Base-by-base conservation (phyloP, 2,329 filamentous ascomycete species). In the Penicillium sp. region DNA sequence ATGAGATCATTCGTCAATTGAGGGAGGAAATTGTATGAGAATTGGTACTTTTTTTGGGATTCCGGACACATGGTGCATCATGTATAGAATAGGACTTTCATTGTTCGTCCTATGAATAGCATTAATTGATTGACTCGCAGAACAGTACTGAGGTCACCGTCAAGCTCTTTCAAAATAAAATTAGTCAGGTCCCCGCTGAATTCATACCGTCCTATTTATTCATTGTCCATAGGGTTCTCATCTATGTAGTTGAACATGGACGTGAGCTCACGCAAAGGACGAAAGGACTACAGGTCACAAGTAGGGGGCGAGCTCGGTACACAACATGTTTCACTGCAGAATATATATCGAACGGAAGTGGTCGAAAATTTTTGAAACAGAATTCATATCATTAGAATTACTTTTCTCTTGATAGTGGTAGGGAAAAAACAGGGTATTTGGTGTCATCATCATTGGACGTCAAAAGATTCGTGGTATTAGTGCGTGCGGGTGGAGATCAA, bases 401-500 rank as follows among this genome's bases (percentile, higher is more conserved):
- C 22, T 52, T 11, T 38, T 16, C 11, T 37, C 38, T 52, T 37
- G 22, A 22, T 22, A 10, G n/a, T 16, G 35, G 6, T 26, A 7
- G n/a, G 22, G 19, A 22, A 22, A 22, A 22, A 37, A 14, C 26
- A 16, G 37, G 51, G 51, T 43, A 54, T 54, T n/a, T 45, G n/a
- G 7, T 28, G 26, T 33, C 37, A 33, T 43, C 14, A 52, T n/a
- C 16, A 37, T 48, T 22, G 6, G 42, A 4, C 8, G 16, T 38
- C 10, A 46, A 7, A 60, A 16, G 6, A 60, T 6, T 25, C 55
- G 61, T 28, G 40, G 52, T 6, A 61, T 19, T 1, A 61, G 33
- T 13, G 46, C 16, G 2, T 38, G 7, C 1, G 56, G 43, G 2
- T 16, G 28, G 25, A 48, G 28, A 6, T 68, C 61, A 11, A 65